Base-by-base conservation (phyloP, 2,329 filamentous ascomycete genomes). In the Talaromyces sp. region DNA sequence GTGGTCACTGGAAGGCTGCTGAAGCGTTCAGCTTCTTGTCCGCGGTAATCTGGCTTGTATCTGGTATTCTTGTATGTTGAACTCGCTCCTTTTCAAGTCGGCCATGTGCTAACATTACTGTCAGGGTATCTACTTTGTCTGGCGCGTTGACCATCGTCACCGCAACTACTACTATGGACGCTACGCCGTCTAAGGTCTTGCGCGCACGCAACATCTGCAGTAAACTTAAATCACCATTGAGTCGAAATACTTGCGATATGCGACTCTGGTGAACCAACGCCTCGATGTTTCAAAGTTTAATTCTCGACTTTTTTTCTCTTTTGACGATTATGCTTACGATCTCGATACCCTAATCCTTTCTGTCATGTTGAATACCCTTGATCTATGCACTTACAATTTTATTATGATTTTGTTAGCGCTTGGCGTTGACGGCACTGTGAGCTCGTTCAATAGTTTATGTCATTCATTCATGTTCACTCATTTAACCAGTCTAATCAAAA, bases 11-110 rank as follows among this genome's bases (percentile, higher is more conserved):
- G 84, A 91, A 90, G 78, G 86, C 90, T 47, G 82, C 86, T 67
- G 84, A 91, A 70, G 89, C 89, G 4, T 92, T 93, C 72, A 80
- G 83, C 58, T 93, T 93, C 78, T 77, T 92, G 63, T 88, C 87
- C 2, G 88, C 88, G 63, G 82, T 90, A 69, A 81, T 88, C 72
- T 93, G 90, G 90, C 83, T 92, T 47, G 84, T 81, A 13, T 90
- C 87, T 56, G 84, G 83, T 16, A 71, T 89, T 22, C 72, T 91
- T 83, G 77, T 80, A 72, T 48, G 61, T 62, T 24, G 41, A 10
- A 16, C 13, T 33, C 45, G 10, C 33, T 27, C 8, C 14, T n/a
- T 13, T 37, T 31, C 0, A 3, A 3, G 24, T 43, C 2, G 22
- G 14, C 1, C 3, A 13, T 16, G n/a, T 33, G 37, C 24, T 63